Evolutionary conservation across 805 yeast species (phyloP).

Genomic region (Ogataea philodendri): DNA sequence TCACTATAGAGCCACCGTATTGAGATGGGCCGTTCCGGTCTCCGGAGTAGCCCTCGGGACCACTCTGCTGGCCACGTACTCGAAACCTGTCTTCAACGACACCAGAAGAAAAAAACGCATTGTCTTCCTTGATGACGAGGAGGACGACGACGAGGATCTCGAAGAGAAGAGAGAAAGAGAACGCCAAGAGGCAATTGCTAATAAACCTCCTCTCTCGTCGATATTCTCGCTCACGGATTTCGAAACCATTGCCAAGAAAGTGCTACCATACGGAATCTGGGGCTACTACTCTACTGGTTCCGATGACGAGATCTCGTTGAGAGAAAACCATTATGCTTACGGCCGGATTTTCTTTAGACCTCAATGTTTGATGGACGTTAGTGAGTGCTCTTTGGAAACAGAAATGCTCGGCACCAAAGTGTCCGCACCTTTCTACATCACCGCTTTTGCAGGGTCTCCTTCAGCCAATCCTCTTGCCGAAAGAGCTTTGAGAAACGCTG

Average conservation of each 20-base stretch:
- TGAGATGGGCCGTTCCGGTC: conserved; percentile 3
- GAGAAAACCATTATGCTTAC: conserved; percentile 87
- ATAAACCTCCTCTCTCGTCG: conserved; percentile 66
- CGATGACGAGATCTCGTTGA: conserved; percentile 82
- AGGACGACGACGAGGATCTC: conserved; percentile 28
- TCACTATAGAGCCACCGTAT: not conserved
- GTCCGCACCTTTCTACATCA: conserved; percentile 76
- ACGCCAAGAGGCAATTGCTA: conserved; percentile 39
- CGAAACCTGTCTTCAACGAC: conserved; percentile 17
- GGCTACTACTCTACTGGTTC: conserved; percentile 88
- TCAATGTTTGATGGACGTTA: conserved; percentile 71
- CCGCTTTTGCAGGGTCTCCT: conserved; percentile 87
- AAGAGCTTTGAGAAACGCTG: conserved; percentile 67
- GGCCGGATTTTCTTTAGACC: conserved; percentile 88
- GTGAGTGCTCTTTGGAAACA: conserved; percentile 57
- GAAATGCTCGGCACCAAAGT: conserved; percentile 65
- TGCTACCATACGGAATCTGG: conserved; percentile 75
- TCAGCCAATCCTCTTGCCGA: conserved; percentile 92
- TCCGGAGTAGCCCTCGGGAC: conserved; percentile 12
- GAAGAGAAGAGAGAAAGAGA: conserved; percentile 36
- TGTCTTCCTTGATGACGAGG: conserved; percentile 27
- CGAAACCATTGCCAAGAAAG: conserved; percentile 77
- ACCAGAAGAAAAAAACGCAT: conserved; percentile 20
- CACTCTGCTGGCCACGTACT: conserved; percentile 1
- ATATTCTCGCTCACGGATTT: conserved; percentile 80